Base-by-base conservation (phyloP, 148 eudicot species). In the Rhododendron williamsianum region DNA sequence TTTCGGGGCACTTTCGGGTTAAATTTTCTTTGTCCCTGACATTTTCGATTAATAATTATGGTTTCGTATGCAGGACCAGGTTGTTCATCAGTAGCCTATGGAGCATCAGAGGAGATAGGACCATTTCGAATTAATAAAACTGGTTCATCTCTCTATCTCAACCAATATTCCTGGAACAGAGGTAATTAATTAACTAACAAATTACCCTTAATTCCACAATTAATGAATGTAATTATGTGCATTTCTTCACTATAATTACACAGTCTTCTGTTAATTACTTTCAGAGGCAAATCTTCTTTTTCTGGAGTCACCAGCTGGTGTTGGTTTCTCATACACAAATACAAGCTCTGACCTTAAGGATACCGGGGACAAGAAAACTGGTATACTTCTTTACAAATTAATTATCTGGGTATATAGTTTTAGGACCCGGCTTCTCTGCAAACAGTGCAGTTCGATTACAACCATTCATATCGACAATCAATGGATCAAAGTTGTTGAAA, bases 301-400 rank as follows among this genome's bases (percentile, higher is more conserved):
- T 51, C 89, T 92, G n/a, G 93, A 92, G 65, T 90, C 93, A 15
- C 93, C 93, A 12, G 93, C 92, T 35, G 92, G 93, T 9, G 93
- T 92, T 46, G 93, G 92, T 16, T 92, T 85, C 84, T 92, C 93
- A 4, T 90, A 92, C 77, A 87, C 93, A 27, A 92, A 92, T 79
- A 89, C 90, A 60, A 89, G 87, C 85, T 89, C 92, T 3, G 84
- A 92, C 81, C 90, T 89, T 13, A 9, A 15, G 27, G 80, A 90
- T 80, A 80, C 90, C 16, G 93, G 93, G 43, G 93, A 92, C 60
- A 86, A 90, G 56, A 87, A 87, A 69, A 90, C 92, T 10, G 92
- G 91, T 90, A 89, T 16, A 25, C 30, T 27, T 9, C 54, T 81
- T 54, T 35, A 21, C 13, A 0, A 23, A 35, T 12, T 6, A 21